Conservation (phyloP, 306 rosid species). For the Macrotyloma uniflorum region DNA sequence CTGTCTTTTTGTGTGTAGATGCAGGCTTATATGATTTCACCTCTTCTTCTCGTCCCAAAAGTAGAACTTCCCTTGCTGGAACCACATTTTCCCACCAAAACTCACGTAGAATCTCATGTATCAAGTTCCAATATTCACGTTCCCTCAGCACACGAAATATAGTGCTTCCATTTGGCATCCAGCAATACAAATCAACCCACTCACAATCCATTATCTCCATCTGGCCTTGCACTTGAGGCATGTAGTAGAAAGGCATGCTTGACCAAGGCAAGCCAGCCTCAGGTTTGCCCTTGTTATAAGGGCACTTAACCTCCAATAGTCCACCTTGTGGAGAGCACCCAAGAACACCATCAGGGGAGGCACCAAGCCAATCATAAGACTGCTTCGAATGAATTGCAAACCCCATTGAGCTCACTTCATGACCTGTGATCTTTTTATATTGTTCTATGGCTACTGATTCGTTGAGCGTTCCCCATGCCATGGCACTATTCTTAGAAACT, state of each 20-base stretch:
- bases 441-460: slow-evolving; percentile 76
- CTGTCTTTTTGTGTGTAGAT: slow-evolving; percentile 78
- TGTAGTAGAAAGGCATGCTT: slow-evolving; percentile 86
- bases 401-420: slow-evolving; percentile 70
- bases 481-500: slow-evolving; percentile 59
- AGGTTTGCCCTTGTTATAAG: slow-evolving; percentile 95
- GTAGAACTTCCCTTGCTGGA: slow-evolving; percentile 80
- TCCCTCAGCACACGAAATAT: slow-evolving; percentile 73
- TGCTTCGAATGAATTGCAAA: slow-evolving; percentile 74
- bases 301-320: slow-evolving; percentile 93
- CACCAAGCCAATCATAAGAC: slow-evolving; percentile 80
- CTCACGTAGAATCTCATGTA: slow-evolving; percentile 70
- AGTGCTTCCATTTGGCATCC: slow-evolving; percentile 95
- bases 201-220: slow-evolving; percentile 94
- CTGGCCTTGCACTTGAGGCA: slow-evolving; percentile 98
- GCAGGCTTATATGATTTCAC: slow-evolving; percentile 60
- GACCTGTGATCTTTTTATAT: slow-evolving; percentile 79
- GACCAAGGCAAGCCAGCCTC: slow-evolving; percentile 89
- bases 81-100: slow-evolving; percentile 98
- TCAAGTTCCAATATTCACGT: slow-evolving; percentile 76
- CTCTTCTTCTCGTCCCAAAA: slow-evolving; percentile 62
- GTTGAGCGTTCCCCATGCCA: slow-evolving; percentile 92
- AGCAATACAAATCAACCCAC: slow-evolving; percentile 90
- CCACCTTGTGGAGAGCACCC: slow-evolving; percentile 68
- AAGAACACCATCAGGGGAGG: slow-evolving; percentile 94